Base-by-base conservation (phyloP, 352 stramenopile genomes). In the Phytophthora pistaciae region DNA sequence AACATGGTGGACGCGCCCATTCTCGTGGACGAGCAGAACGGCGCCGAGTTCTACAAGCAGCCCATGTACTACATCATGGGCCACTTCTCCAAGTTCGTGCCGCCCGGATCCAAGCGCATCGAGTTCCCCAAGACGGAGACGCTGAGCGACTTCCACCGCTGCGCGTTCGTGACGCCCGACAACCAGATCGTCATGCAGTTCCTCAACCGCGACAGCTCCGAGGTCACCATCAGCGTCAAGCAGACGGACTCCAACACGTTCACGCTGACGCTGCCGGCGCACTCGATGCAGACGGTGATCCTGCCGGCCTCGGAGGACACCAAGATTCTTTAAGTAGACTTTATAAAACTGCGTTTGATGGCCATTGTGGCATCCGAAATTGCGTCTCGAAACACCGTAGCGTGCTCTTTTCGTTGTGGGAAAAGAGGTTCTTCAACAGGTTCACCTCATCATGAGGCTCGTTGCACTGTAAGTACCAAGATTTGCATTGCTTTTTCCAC, bases 1-100 rank as follows among this genome's bases (percentile, higher is more conserved):
- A 96, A 96, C 72, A 20, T 77, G 8, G 87, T 93, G 16, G 91
- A 97, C 44, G 75, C 90, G 3, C 87, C 87, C 0, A 91, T 96
- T 33, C 58, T 97, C 21, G 67, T 92, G 0, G 84, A 93, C 54
- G 85, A 90, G 48, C 50, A 71, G 42, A 62, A 59, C 25, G 79
- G 80, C 40, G 29, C n/a, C 0, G 80, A 93, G 66, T 91, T 97
- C 68, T 93, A 94, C 72, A 92, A 94, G 60, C 84, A 96, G 55
- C 82, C 86, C 1, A 91, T 91, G 74, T 96, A 87, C 75, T 96
- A 95, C 61, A 75, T 87, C 55, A 80, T 96, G 64, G 90, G 80
- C 6, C 89, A 96, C 50, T 79, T 94, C 23, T 81, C 81, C 53
- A 91, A 91, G 65, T 94, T 94, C 53, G 38, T 94, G 5, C 74